Evolutionary conservation across 2,329 filamentous ascomycete genomes (phyloP), one percentile per base, ranked within the genome.

Genomic region (Rugonectria rugulosa): DNA sequence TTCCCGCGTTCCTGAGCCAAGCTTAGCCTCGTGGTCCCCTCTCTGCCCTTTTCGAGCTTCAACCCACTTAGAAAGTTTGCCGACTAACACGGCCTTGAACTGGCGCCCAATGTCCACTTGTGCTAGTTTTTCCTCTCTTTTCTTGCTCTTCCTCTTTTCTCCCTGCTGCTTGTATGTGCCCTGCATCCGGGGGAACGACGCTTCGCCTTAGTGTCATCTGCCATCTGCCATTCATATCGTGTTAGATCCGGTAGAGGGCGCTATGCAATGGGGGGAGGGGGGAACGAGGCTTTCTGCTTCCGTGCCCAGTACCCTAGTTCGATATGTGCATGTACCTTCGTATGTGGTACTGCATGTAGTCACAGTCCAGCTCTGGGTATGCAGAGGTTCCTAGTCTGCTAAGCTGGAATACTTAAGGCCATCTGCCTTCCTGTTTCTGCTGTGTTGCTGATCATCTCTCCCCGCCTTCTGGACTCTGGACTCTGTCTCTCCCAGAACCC

Each of bases 351-450:
- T 45, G 52, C 26, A 45, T 45, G 32, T 21, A 31, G 37, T n/a
- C 44, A 56, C 47, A 34, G 48, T 34, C 49, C 49, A 26, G n/a
- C 52, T 32, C 47, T n/a, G 17, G 48, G 27, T 51, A 60, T 52
- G 52, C 32, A 42, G 44, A 42, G 46, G 54, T 49, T 53, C 53
- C 42, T 61, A 47, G 24, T 47, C 56, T 36, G 26, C 26, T 42
- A 45, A 57, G 45, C 40, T 46, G 53, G 29, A n/a, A 46, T 66
- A 66, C 60, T 65, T 66, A 65, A 65, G 44, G 27, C 51, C 21
- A 20, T 44, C 40, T 17, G 40, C 34, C 12, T 59, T 51, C 59
- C 48, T 44, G 4, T n/a, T n/a, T n/a, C n/a, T n/a, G n/a, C n/a
- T n/a, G n/a, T n/a, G 60, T 20, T 10, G 23, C 40, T 40, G 6